These are phyloP conservation scores for Plasmodium falciparum DNA, from an alignment of 169 alveolate species.

Conservation along the genomic window DNA sequence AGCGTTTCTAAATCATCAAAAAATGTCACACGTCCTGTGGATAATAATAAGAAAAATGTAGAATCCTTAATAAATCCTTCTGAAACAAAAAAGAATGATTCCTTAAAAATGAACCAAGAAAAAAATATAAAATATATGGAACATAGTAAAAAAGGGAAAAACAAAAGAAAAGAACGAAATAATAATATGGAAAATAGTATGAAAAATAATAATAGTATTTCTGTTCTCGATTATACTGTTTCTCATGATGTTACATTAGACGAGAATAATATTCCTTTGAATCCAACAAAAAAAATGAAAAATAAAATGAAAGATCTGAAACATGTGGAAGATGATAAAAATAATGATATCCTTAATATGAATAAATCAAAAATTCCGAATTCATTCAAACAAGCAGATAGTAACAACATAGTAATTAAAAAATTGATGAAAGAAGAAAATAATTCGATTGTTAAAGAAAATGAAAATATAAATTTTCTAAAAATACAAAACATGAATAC, in stretches of 20 bases:
- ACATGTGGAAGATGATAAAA: not conserved
- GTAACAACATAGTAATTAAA: not conserved
- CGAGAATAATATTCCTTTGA: conserved; percentile 79
- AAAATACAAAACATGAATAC: not conserved
- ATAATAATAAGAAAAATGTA: too few species aligned
- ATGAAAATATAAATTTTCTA: not conserved
- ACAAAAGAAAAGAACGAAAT: conserved; percentile 50
- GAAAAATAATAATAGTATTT: conserved; percentile 15
- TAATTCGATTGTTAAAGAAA: not conserved
- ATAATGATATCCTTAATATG: not conserved
- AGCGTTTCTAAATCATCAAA: not conserved
- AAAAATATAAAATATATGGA: too few species aligned
- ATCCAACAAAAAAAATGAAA: conserved; percentile 83
- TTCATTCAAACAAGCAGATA: not conserved
- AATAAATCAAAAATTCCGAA: not conserved
- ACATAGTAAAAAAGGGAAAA: not conserved
- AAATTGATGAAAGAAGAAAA: not conserved
- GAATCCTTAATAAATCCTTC: too few species aligned
- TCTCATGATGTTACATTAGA: conserved; percentile 71
- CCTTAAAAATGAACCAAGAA: too few species aligned
- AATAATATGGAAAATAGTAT: not conserved
- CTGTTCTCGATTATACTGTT: conserved; percentile 23
- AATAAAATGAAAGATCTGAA: conserved; percentile 14
- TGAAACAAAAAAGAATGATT: too few species aligned
- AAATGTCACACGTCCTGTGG: too few species aligned